phyloP scores from a whole-genome alignment of 257 asterid genomes.

The Coffea eugenioides region DNA sequence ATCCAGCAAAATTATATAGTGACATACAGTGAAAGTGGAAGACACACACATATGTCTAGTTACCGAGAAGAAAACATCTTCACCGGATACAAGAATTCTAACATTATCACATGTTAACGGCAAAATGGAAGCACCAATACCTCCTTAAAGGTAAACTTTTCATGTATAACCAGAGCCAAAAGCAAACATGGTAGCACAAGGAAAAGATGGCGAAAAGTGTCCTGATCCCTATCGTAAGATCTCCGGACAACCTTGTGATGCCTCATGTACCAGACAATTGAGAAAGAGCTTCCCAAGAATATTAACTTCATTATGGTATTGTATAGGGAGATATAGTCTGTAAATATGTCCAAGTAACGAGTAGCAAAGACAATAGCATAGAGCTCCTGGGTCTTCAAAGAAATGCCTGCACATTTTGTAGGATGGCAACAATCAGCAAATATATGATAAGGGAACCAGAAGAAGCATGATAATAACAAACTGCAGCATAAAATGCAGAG shows the following conservation, averaged over 20 bases:
- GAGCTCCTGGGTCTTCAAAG: slow-evolving; percentile 86
- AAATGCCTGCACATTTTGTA: slow-evolving; percentile 50
- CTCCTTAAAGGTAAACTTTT: slow-evolving; percentile 71
- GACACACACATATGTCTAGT: no score
- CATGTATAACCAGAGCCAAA: slow-evolving; percentile 61
- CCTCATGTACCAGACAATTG: slow-evolving; percentile 85
- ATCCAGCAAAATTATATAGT: slow-evolving; percentile 8
- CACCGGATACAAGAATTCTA: not conserved
- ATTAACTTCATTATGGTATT: slow-evolving; percentile 77
- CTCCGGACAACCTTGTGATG: slow-evolving; percentile 81
- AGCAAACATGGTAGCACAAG: slow-evolving; percentile 69
- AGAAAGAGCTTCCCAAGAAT: slow-evolving; percentile 81
- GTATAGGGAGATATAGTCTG: slow-evolving; percentile 66
- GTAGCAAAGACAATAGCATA: slow-evolving; percentile 77
- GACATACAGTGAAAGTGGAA: not conserved
- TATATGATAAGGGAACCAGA: not conserved
- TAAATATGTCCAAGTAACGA: slow-evolving; percentile 82
- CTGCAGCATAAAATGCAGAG: not conserved
- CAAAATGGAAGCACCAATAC: slow-evolving; percentile 26
- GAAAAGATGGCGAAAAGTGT: slow-evolving; percentile 75
- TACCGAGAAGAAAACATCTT: not conserved
- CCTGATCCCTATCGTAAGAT: slow-evolving; percentile 86
- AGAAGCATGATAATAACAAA: not conserved
- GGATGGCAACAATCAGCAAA: slow-evolving; percentile 20
- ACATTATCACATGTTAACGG: not conserved